Conservation (phyloP, 1,284 basidiomycete species). For the Cutaneotrichosporon sp. region DNA sequence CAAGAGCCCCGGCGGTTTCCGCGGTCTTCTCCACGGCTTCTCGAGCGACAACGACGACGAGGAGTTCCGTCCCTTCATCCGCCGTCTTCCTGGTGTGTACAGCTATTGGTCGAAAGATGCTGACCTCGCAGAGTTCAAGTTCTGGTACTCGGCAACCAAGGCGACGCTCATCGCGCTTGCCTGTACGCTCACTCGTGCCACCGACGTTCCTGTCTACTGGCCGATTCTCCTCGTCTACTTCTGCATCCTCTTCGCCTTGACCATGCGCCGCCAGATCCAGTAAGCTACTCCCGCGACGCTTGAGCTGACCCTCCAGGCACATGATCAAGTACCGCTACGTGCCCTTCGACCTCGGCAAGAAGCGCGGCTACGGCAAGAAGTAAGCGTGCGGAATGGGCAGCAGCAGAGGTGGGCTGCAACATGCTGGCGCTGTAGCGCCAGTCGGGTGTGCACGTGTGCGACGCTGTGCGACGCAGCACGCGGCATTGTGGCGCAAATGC, state of each 20-base stretch:
- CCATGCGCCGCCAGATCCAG: constrained; percentile 91
- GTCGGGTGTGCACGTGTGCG: too few species aligned
- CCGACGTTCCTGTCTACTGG: constrained; percentile 98
- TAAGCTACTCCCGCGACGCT: constrained; percentile 50
- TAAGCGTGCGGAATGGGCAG: constrained; percentile 11
- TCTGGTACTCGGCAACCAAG: constrained; percentile 84
- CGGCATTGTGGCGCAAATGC: too few species aligned
- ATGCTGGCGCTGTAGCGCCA: too few species aligned
- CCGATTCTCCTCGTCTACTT: constrained; percentile 93
- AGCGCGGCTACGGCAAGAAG: constrained; percentile 44
- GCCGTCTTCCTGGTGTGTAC: constrained; percentile 78
- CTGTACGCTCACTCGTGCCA: constrained; percentile 70
- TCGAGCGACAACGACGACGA: constrained; percentile 51
- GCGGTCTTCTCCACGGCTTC: constrained; percentile 43
- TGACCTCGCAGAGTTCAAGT: constrained; percentile 39
- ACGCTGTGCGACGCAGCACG: too few species aligned
- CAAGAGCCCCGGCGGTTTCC: constrained; percentile 31
- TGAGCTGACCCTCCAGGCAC: constrained; percentile 58
- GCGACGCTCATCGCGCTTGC: constrained; percentile 75
- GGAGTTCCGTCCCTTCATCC: constrained; percentile 94
- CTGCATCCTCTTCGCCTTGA: constrained; percentile 76
- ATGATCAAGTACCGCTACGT: constrained; percentile 97
- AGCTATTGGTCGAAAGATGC: neutral
- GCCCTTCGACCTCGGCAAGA: constrained; percentile 45
- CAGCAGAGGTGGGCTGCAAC: too few species aligned